Base-by-base conservation (phyloP, 2,329 filamentous ascomycete species). In the Zymoseptoria ardabiliae region DNA sequence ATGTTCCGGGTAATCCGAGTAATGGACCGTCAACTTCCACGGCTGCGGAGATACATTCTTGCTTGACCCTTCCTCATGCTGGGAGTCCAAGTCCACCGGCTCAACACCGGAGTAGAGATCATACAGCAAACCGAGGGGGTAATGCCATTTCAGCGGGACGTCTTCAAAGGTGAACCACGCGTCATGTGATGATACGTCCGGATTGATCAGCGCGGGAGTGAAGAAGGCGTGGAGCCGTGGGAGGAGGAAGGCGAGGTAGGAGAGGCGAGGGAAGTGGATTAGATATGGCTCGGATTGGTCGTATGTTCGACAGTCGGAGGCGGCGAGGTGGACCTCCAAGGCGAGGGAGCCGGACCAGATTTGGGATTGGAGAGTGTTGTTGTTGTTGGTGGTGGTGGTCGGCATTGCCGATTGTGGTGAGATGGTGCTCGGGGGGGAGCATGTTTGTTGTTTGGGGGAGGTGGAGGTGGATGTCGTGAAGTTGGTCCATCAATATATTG, bases 81-180 rank as follows among this genome's bases (percentile, higher is more conserved):
- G 23, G 9, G 56, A 53, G 3, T 69, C 61, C 13, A 74, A 55
- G 50, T 66, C 67, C 25, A 79, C 70, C 1, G 80, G 78, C 58
- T 80, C 80, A 21, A 78, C 79, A 19, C 83, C 84, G 2, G 83
- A 82, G 66, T 88, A 88, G 5, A 90, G 76, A 71, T 90, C 87
- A 69, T 85, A 88, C 4, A 90, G 77, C 10, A 90, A 75, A 1
- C 87, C 87, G 10, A 88, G 71, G 0, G 87, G 86, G 61, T 88
- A 85, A 68, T 90, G 87, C 85, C 85, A 88, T 76, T 88, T 89
- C 63, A 90, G 72, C 2, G 85, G 82, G 17, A 90, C 86, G 13
- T 78, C 81, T 70, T 90, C 84, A 68, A 85, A 87, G 1, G 83
- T 85, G 63, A 90, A 82, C 82, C 84, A 87, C 20, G 82, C 81